Evolutionary conservation across 2,329 filamentous ascomycete genomes (phyloP).

Genomic region (Colletotrichum liaoningense): DNA sequence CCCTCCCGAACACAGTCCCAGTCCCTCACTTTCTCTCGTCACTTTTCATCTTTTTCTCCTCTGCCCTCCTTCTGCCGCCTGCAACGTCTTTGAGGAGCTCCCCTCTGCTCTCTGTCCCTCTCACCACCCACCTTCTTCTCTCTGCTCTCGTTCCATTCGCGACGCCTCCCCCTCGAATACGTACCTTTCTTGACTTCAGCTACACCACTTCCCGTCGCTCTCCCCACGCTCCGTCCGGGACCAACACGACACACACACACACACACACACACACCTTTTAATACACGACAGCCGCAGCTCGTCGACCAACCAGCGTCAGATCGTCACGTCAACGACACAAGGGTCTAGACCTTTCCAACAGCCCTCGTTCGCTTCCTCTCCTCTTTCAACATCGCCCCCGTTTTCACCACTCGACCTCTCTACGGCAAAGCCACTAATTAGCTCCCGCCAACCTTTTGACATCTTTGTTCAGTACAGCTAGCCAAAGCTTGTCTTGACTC

Average conservation of each 20-base stretch:
- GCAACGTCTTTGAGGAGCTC: background rate
- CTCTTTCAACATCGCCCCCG: background rate
- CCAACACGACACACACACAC: conserved; percentile 10
- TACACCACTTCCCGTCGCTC: background rate
- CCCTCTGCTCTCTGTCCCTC: too few species aligned
- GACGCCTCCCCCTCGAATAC: background rate
- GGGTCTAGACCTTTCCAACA: conserved; percentile 17
- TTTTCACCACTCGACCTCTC: background rate
- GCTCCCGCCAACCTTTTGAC: background rate
- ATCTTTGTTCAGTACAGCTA: background rate
- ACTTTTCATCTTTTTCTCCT: background rate
- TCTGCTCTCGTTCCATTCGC: conserved; percentile 5
- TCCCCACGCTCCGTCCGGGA: conserved; percentile 2
- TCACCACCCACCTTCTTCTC: background rate
- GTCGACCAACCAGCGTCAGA: conserved; percentile 16
- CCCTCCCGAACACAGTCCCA: background rate
- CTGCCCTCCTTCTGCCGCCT: background rate
- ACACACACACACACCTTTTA: background rate
- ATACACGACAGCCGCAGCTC: background rate
- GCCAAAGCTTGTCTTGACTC: too few species aligned
- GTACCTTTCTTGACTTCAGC: background rate
- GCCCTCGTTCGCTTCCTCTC: background rate
- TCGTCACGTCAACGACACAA: conserved; percentile 2
- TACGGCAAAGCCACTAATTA: background rate
- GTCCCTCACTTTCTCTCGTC: background rate